Conservation (phyloP, 2,329 filamentous ascomycete species). For the Acephala macrosclerotiorum region DNA sequence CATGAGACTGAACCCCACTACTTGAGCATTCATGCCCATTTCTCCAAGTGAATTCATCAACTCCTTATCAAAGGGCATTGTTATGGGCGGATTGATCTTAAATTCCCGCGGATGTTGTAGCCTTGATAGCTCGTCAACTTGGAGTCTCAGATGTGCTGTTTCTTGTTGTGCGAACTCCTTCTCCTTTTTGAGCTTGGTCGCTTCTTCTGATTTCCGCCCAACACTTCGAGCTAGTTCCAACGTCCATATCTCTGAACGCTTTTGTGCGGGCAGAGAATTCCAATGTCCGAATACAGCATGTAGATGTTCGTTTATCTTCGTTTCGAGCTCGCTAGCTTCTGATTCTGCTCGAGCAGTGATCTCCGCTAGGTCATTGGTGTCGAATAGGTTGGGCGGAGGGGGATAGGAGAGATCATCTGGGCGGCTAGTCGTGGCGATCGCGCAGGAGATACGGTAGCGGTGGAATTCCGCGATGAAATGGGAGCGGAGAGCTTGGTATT, state of each 20-base stretch:
- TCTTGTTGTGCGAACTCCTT: conserved; percentile 57
- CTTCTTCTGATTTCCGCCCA: conserved; percentile 60
- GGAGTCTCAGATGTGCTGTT: conserved; percentile 60
- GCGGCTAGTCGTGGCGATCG: conserved; percentile 56
- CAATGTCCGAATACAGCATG: conserved; percentile 81
- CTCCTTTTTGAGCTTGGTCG: conserved; percentile 58
- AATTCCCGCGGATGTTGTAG: conserved; percentile 68
- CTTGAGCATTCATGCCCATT: conserved; percentile 47
- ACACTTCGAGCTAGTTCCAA: conserved; percentile 68
- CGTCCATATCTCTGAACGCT: conserved; percentile 66
- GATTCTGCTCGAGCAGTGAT: conserved; percentile 44
- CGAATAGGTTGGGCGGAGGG: conserved; percentile 47
- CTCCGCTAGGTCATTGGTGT: conserved; percentile 47
- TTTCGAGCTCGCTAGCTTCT: conserved; percentile 60
- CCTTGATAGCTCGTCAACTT: conserved; percentile 65
- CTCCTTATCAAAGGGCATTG: conserved; percentile 58
- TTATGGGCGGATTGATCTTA: conserved; percentile 58
- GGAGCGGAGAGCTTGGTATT: conserved; percentile 74
- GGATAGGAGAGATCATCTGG: conserved; percentile 57
- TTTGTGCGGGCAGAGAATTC: conserved; percentile 66
- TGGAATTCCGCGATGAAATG: conserved; percentile 74
- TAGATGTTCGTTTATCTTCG: conserved; percentile 76
- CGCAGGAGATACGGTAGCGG: conserved; percentile 65
- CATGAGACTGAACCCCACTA: conserved; percentile 56
- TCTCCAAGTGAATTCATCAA: conserved; percentile 57